Percentiles rank a stretch among this genome's conserved stretches.
phyloP scores from a whole-genome alignment of 2,329 filamentous ascomycete species.

The Exserohilum turcica region DNA sequence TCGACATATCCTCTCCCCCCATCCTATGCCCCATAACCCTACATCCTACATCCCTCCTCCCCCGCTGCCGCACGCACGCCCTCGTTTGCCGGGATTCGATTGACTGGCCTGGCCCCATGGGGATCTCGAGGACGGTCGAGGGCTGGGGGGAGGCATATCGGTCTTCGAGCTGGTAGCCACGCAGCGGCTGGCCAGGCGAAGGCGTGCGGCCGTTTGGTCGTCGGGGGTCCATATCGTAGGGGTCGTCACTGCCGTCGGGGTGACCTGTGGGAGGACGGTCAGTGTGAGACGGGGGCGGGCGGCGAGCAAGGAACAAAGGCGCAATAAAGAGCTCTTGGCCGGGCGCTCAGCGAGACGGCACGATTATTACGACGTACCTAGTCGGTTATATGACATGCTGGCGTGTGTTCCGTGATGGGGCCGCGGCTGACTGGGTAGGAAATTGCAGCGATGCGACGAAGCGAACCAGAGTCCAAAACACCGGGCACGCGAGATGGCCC shows the following conservation, averaged over 20 bases:
- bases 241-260: slow-evolving; percentile 25
- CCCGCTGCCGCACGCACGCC: too few species aligned
- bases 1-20: background rate
- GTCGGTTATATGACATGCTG: slow-evolving; percentile 45
- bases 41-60: too few species aligned
- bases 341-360: too few species aligned
- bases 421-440: slow-evolving; percentile 26
- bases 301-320: background rate
- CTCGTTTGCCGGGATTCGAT: slow-evolving; percentile 25
- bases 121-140: slow-evolving; percentile 64
- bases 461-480: slow-evolving; percentile 25
- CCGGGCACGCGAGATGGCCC: slow-evolving; percentile 16
- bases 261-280: slow-evolving; percentile 27
- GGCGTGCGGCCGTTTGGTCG: slow-evolving; percentile 61
- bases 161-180: slow-evolving; percentile 83
- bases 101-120: slow-evolving; percentile 62
- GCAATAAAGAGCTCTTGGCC: too few species aligned
- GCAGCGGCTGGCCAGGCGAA: slow-evolving; percentile 75
- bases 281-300: slow-evolving; percentile 6
- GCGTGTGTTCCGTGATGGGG: slow-evolving; percentile 19
- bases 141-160: slow-evolving; percentile 66
- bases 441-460: slow-evolving; percentile 19
- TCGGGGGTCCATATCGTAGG: slow-evolving; percentile 58
- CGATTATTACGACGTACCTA: slow-evolving; percentile 36
- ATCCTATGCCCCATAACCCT: too few species aligned